Conservation (phyloP, 306 rosid species). For the Vicia sativa region DNA sequence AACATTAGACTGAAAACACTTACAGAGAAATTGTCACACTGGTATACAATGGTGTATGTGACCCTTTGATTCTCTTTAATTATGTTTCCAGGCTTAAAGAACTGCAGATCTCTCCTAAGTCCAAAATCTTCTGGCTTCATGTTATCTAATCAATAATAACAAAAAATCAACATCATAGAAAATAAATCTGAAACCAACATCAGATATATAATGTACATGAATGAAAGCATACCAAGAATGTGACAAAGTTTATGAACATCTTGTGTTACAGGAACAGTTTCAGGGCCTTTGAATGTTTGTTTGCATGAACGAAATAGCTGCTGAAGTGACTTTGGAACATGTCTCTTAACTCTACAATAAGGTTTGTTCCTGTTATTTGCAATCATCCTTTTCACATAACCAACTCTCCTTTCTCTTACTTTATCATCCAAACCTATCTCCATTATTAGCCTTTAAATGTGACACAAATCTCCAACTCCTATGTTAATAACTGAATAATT, state of each 20-base stretch:
- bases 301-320: slow-evolving; percentile 58
- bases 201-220: background rate
- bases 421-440: slow-evolving; percentile 40
- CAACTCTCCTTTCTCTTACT: slow-evolving; percentile 38
- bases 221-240: slow-evolving; percentile 60
- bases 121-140: slow-evolving; percentile 77
- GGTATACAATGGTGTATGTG: slow-evolving; percentile 58
- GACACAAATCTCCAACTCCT: slow-evolving; percentile 16
- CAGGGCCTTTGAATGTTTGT: slow-evolving; percentile 64
- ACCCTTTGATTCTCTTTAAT: slow-evolving; percentile 59
- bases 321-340: slow-evolving; percentile 54
- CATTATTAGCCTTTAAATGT: slow-evolving; percentile 8
- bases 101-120: slow-evolving; percentile 53
- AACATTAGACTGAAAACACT: slow-evolving; percentile 10
- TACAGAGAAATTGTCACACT: slow-evolving; percentile 73
- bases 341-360: slow-evolving; percentile 38
- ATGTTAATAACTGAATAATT: background rate
- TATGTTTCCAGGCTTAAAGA: slow-evolving; percentile 59
- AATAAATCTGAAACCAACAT: slow-evolving; percentile 1
- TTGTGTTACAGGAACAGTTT: slow-evolving; percentile 59
- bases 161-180: background rate
- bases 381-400: slow-evolving; percentile 47
- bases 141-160: slow-evolving; percentile 47
- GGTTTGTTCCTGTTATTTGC: slow-evolving; percentile 43
- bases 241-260: slow-evolving; percentile 53